Evolutionary conservation across 257 asterid species (phyloP).

Genomic region (Solanum virginianum): DNA sequence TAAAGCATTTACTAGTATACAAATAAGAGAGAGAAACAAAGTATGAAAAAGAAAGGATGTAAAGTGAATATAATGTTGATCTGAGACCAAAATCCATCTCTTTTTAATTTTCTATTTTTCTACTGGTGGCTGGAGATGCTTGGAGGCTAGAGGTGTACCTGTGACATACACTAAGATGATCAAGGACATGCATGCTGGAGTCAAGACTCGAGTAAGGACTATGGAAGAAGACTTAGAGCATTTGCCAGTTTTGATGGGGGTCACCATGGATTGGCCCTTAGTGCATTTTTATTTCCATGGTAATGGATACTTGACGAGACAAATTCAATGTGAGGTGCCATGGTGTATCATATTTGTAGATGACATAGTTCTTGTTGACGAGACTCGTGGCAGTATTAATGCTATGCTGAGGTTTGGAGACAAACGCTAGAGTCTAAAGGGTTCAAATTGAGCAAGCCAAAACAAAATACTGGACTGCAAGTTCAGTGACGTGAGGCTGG

Average conservation of each 20-base stretch:
- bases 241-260: neutral
- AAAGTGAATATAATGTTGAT: neutral
- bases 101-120: neutral
- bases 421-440: neutral
- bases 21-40: neutral
- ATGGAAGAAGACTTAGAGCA: neutral
- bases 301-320: neutral
- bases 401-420: neutral
- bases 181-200: neutral
- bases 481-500: neutral
- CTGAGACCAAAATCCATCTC: neutral
- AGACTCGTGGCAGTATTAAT: neutral
- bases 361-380: neutral
- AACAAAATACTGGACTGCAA: neutral
- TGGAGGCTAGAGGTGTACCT: neutral
- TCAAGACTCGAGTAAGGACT: neutral
- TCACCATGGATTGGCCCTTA: neutral
- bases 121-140: neutral
- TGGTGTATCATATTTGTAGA: neutral
- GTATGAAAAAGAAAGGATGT: neutral
- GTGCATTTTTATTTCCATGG: neutral
- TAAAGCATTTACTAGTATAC: neutral
- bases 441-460: neutral
- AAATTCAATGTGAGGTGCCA: neutral
- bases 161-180: neutral